Evolutionary conservation across 2,329 filamentous ascomycete genomes (phyloP).

Genomic region (Rhynchosporium secalis): DNA sequence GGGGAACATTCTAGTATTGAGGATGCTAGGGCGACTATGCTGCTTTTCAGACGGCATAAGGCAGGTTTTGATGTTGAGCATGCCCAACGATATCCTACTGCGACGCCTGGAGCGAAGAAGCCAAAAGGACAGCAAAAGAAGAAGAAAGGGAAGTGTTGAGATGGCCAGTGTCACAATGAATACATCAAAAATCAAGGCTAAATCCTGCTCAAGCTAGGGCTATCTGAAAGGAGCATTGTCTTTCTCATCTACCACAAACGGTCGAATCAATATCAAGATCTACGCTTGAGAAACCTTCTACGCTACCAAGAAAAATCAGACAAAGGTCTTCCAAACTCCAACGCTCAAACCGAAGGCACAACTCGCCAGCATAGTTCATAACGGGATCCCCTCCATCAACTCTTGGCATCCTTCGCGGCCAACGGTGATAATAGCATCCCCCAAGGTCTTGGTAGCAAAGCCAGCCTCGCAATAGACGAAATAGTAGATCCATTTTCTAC

Average conservation of each 20-base stretch:
- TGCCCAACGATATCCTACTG: constrained; percentile 61
- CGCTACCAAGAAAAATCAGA: background rate
- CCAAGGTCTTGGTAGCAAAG: constrained; percentile 69
- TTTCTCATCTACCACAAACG: constrained; percentile 3
- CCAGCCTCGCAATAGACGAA: constrained; percentile 75
- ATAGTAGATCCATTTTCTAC: constrained; percentile 71
- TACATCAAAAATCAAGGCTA: constrained; percentile 1
- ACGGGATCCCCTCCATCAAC: constrained; percentile 69
- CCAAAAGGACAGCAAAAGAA: constrained; percentile 39
- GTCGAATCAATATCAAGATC: background rate
- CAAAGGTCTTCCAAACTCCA: constrained; percentile 20
- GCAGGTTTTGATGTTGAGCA: constrained; percentile 81
- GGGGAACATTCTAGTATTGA: constrained; percentile 67
- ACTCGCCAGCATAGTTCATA: constrained; percentile 44
- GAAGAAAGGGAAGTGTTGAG: constrained; percentile 40
- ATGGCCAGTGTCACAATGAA: background rate
- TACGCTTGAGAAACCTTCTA: constrained; percentile 9
- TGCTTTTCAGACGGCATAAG: constrained; percentile 82
- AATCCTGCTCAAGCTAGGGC: too few relatives aligned
- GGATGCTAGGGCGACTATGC: constrained; percentile 88
- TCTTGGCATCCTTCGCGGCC: constrained; percentile 53
- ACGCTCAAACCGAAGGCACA: constrained; percentile 17
- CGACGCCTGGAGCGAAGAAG: constrained; percentile 36
- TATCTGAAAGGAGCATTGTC: background rate
- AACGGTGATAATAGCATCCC: constrained; percentile 72